These are phyloP conservation scores for Colletotrichum sp. DNA, from an alignment of 2,329 filamentous ascomycete species.

Conservation along the genomic window DNA sequence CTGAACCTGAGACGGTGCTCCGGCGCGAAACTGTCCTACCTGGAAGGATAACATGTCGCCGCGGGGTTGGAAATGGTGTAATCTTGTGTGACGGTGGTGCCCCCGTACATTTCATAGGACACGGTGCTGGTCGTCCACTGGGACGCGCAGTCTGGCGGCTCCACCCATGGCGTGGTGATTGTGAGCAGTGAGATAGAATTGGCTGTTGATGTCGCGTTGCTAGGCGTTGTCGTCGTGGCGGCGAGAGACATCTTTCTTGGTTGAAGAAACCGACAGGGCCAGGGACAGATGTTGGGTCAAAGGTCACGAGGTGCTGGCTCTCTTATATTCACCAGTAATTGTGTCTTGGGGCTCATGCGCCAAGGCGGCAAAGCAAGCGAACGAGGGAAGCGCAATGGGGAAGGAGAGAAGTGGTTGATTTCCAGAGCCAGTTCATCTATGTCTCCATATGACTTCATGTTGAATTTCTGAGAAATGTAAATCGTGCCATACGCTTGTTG, in stretches of 20 bases:
- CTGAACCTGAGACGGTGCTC: neutral
- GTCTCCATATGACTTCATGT: rapidly evolving
- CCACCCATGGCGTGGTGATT: slow-evolving; percentile 12
- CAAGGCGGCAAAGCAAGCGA: neutral
- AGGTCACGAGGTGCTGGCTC: neutral
- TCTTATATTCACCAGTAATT: neutral
- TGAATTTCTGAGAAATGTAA: no score
- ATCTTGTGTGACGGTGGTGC: neutral
- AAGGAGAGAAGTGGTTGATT: neutral
- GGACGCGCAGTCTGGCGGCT: neutral
- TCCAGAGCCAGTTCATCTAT: no score
- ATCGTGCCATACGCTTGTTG: no score
- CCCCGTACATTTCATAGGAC: neutral
- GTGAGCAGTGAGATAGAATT: neutral
- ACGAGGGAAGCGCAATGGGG: neutral
- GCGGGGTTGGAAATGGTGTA: neutral
- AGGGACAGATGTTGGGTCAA: neutral
- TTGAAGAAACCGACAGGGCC: neutral
- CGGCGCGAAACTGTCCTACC: neutral
- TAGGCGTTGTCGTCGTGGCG: neutral
- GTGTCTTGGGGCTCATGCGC: neutral
- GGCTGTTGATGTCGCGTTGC: neutral
- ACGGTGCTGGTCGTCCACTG: neutral
- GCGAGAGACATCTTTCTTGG: neutral
- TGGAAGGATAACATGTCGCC: slow-evolving; percentile 1